These are phyloP conservation scores for Stephania yunnanensis DNA, from an alignment of 164 flowering plant species.

Conservation along the genomic window DNA sequence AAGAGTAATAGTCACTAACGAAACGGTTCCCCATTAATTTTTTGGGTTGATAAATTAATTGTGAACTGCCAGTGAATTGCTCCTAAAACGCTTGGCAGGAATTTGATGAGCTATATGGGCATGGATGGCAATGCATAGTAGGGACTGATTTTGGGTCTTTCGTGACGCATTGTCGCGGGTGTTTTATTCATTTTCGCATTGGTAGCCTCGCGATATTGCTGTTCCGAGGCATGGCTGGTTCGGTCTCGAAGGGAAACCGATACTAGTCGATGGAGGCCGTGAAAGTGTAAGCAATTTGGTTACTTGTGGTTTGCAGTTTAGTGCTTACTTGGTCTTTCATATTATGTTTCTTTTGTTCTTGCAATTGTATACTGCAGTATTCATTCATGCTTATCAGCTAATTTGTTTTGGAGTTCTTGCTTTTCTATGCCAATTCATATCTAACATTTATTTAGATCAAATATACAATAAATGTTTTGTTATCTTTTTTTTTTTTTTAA, in stretches of 20 bases:
- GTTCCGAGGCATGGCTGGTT: constrained; percentile 39
- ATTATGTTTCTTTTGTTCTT: neutral
- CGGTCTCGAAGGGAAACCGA: neutral
- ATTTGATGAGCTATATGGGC: constrained; percentile 40
- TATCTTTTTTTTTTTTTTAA: neutral
- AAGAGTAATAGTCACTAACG: too few species aligned
- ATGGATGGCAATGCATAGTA: constrained; percentile 44
- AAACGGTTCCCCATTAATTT: too few species aligned
- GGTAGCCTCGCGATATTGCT: constrained; percentile 79
- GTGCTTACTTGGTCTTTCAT: neutral
- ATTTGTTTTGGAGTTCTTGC: neutral
- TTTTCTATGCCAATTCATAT: neutral
- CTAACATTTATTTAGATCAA: neutral
- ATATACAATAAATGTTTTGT: neutral
- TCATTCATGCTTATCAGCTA: too few species aligned
- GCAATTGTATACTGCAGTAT: too few species aligned
- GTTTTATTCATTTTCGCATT: constrained; percentile 66
- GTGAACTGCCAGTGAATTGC: too few species aligned
- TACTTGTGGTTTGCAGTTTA: neutral
- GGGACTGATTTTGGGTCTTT: constrained; percentile 91
- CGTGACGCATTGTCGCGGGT: constrained; percentile 77
- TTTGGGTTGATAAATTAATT: too few species aligned
- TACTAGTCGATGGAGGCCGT: neutral
- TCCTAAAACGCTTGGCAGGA: constrained; percentile 18
- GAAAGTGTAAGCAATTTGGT: constrained; percentile 1